Base-by-base conservation (phyloP, 108 stramenopile genomes). In the Pseudonitzschia multistriata region DNA sequence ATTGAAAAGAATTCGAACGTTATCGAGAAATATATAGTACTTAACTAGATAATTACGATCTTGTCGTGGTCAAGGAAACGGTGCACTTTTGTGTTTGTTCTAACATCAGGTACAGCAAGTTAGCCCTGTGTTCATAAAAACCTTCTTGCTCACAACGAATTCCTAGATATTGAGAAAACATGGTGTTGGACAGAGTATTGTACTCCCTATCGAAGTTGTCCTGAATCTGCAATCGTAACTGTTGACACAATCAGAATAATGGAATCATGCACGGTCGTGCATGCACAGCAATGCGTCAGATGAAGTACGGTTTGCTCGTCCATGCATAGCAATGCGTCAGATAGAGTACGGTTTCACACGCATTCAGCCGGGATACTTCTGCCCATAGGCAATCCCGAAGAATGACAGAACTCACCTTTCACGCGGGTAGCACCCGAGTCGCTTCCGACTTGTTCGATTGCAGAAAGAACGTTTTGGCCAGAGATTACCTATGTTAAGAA, bases 361-460 rank as follows among this genome's bases (percentile, higher is more conserved):
- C 19, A 19, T 62, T 35, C 62, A 35, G 15, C 29, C 17, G 30
- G n/a, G 24, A 57, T 21, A 48, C 47, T 15, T 21, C 55, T 14
- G 22, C 22, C 17, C 17, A 57, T 14, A 57, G 27, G 14, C n/a
- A n/a, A 30, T 29, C 0, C n/a, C 13, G 11, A 21, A 10, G 47
- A 25, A 48, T 25, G 0, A 15, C n/a, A 25, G 50, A 29, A 5
- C 74, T 50, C 67, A 49, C 93, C 88, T 49, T 83, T 77, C 35
- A 88, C 94, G 35, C 88, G 70, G 34, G 98, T 96, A 48, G 81
- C 68, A 27, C 98, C 98, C 13, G 78, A 81, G 36, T 86, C 84
- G 63, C 83, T 84, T 39, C 98, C 98, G 8, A 93, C 86, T 67
- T 89, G 89, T 79, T 98, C 98, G 63, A 98, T 91, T 22, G 89